phyloP scores from a whole-genome alignment of 73 alveolate genomes.

The Paraurostyla sp. region DNA sequence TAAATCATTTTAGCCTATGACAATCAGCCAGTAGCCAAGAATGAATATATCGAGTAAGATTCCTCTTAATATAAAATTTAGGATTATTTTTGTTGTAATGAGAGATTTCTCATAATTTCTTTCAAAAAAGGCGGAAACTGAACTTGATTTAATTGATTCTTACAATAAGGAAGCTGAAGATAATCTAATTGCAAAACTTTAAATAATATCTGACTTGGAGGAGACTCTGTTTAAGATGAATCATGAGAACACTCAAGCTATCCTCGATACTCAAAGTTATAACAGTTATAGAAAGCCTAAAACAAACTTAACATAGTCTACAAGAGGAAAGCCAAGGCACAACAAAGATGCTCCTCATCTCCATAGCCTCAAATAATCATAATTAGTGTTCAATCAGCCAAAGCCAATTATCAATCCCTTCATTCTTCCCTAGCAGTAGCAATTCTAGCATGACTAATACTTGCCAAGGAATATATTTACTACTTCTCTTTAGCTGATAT shows the following conservation, averaged over 20 bases:
- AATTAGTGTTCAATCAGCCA: neutral
- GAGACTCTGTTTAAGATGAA: neutral
- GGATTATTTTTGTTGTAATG: too few relatives aligned
- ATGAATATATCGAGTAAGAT: too few relatives aligned
- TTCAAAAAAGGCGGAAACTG: too few relatives aligned
- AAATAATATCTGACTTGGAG: neutral
- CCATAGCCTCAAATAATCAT: neutral
- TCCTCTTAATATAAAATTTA: too few relatives aligned
- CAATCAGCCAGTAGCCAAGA: neutral
- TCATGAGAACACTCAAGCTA: neutral
- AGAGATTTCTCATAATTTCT: too few relatives aligned
- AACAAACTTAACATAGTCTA: neutral
- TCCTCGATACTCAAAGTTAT: neutral
- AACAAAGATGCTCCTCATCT: constrained; percentile 32
- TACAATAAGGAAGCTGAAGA: too few relatives aligned
- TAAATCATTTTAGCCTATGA: neutral
- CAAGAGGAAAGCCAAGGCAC: neutral
- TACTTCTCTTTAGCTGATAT: too few relatives aligned
- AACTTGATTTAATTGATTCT: too few relatives aligned
- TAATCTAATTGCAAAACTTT: neutral
- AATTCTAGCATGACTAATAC: too few relatives aligned
- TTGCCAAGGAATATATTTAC: too few relatives aligned
- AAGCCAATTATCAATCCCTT: neutral
- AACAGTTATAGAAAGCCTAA: neutral
- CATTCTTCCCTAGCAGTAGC: too few relatives aligned